Percentiles rank a stretch among this genome's conserved stretches.
phyloP scores from a whole-genome alignment of 1,284 basidiomycete species.

The Exsudoporus floridanus region DNA sequence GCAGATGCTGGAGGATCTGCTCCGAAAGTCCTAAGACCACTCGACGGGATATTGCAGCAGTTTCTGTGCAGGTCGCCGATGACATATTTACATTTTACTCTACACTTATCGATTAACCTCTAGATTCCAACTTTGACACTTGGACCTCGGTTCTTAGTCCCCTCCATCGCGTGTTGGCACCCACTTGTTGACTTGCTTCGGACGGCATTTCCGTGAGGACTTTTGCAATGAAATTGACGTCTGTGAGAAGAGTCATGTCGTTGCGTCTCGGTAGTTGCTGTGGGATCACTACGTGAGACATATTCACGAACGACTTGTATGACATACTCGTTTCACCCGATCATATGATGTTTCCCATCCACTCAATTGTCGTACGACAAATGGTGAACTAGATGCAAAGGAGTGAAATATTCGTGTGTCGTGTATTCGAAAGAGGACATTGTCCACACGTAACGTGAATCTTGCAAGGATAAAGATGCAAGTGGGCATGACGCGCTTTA shows the following conservation, averaged over 20 bases:
- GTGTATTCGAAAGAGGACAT: conserved; percentile 88
- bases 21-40: conserved; percentile 18
- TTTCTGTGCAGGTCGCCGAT: neutral
- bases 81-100: neutral
- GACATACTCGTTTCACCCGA: conserved; percentile 70
- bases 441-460: conserved; percentile 93
- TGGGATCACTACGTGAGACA: conserved; percentile 1
- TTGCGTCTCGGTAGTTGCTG: conserved; percentile 78
- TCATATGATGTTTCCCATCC: conserved; percentile 92
- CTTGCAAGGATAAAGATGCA: conserved; percentile 90
- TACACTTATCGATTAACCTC: conserved; percentile 2
- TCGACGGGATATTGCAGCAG: neutral
- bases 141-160: conserved; percentile 59
- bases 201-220: conserved; percentile 66
- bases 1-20: conserved; percentile 45
- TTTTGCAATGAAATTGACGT: conserved; percentile 83
- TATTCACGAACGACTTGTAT: neutral
- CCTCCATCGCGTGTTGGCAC: conserved; percentile 76
- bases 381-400: conserved; percentile 58
- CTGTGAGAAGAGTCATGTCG: conserved; percentile 88
- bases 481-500: conserved; percentile 95
- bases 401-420: conserved; percentile 92
- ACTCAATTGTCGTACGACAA: conserved; percentile 77
- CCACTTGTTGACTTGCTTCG: conserved; percentile 55
- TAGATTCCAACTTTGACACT: conserved; percentile 31